phyloP scores from a whole-genome alignment of 768 basidiomycete species.

The Pisolithus sp. region DNA sequence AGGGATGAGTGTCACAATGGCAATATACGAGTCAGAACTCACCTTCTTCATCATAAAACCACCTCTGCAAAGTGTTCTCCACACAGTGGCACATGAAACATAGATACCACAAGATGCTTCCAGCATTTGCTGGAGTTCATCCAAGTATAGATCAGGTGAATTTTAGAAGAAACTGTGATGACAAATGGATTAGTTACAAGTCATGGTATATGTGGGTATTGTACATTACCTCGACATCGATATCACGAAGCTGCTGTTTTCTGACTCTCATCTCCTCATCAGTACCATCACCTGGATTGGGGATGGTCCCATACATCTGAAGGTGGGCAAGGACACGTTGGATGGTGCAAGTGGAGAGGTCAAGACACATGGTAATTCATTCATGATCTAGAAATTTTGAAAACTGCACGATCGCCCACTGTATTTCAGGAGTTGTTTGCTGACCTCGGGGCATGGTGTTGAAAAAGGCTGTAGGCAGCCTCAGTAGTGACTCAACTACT shows the following conservation, averaged over 20 bases:
- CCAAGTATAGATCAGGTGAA: background rate
- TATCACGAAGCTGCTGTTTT: background rate
- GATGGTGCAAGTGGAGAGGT: background rate
- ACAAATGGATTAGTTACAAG: too few relatives aligned
- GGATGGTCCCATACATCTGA: background rate
- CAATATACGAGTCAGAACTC: background rate
- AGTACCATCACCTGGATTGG: background rate
- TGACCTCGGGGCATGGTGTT: too few relatives aligned
- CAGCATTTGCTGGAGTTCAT: slow-evolving; percentile 1
- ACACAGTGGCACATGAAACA: slow-evolving; percentile 1
- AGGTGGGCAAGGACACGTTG: background rate
- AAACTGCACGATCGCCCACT: background rate
- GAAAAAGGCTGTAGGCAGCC: too few relatives aligned
- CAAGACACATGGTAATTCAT: background rate
- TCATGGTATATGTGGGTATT: too few relatives aligned
- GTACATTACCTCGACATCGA: background rate
- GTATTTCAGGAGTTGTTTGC: background rate
- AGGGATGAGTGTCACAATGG: background rate
- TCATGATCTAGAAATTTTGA: background rate
- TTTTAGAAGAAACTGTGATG: background rate
- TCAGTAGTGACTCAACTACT: too few relatives aligned
- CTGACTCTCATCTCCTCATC: background rate
- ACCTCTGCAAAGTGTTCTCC: background rate
- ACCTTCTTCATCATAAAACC: slow-evolving; percentile 4
- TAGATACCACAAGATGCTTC: background rate